Base-by-base conservation (phyloP, 768 basidiomycete genomes). In the Lactarius sp. region DNA sequence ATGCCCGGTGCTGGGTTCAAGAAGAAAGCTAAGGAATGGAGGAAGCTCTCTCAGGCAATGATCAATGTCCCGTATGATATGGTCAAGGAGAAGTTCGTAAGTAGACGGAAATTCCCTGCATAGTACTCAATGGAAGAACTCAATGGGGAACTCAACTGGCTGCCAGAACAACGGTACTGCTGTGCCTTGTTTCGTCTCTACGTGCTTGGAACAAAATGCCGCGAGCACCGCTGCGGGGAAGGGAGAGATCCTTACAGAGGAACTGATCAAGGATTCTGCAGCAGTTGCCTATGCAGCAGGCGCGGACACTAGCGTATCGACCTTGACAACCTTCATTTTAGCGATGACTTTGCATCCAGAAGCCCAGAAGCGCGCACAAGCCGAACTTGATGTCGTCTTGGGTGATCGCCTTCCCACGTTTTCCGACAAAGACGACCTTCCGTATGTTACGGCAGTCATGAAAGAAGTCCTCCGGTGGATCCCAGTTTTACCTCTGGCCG, bases 1-100 rank as follows among this genome's bases (percentile, higher is more conserved):
- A 62, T 73, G 59, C 72, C 72, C 2, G 71, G 70, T 41, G 71
- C 68, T 1, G 63, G 62, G 18, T 67, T 67, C 41, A 67, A 67
- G 33, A 60, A 31, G 34, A 66, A 65, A 37, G 66, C 66, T 3
- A 50, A 37, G 13, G 61, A 60, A 33, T 71, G 70, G 70, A 53
- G 63, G 39, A 66, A 65, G 42, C 56, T 65, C 8, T 59, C 64
- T 13, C 54, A 63, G 22, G 64, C 62, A 1, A 70, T 72, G 70
- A 56, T 66, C 8, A 62, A 68, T 46, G 56, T 55, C 1, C 71
- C 72, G 3, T 69, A 68, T 49, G 34, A 61, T 27, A 66, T 60
- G 66, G 65, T 68, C 57, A 66, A 71, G 56, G 59, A 54, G 36
- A 65, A 66, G 42, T 65, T 67, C 7, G 66, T 67, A 18, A 56